A percentile compares a stretch with the other conserved stretches of the same genome.
phyloP scores from a whole-genome alignment of 805 yeast genomes.

The Wickerhamiella galacta region DNA sequence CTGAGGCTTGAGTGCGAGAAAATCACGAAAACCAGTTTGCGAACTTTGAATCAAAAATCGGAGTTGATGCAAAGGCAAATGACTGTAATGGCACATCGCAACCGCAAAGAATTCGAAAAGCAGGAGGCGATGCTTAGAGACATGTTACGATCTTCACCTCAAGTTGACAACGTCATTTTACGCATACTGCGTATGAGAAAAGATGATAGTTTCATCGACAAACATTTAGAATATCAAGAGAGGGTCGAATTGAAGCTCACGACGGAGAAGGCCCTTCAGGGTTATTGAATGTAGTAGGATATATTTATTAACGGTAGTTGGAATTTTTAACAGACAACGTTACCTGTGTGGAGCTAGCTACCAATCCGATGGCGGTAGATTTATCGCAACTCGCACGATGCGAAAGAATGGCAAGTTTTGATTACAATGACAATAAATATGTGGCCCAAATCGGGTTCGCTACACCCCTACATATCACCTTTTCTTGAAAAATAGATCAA shows the following conservation, averaged over 20 bases:
- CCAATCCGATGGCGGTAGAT: no score
- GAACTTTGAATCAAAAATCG: slow-evolving; percentile 27
- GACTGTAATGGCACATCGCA: slow-evolving; percentile 59
- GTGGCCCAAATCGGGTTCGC: neutral
- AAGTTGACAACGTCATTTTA: slow-evolving; percentile 50
- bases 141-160: slow-evolving; percentile 30
- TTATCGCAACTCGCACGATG: no score
- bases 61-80: slow-evolving; percentile 41
- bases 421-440: no score
- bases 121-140: slow-evolving; percentile 31
- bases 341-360: neutral
- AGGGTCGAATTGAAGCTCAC: slow-evolving; percentile 37
- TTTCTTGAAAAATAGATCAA: neutral
- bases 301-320: neutral
- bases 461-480: neutral
- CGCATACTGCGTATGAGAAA: slow-evolving; percentile 55
- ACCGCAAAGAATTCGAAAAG: slow-evolving; percentile 35
- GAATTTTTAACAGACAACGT: neutral
- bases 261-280: slow-evolving; percentile 28
- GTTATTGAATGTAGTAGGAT: slow-evolving; percentile 3
- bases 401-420: no score
- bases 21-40: slow-evolving; percentile 34
- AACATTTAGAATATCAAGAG: slow-evolving; percentile 46
- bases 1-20: slow-evolving; percentile 44
- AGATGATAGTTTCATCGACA: slow-evolving; percentile 39